Percentiles rank a stretch among this genome's conserved stretches.
phyloP scores from a whole-genome alignment of 805 yeast genomes.

The Middelhovenomyces tepae region DNA sequence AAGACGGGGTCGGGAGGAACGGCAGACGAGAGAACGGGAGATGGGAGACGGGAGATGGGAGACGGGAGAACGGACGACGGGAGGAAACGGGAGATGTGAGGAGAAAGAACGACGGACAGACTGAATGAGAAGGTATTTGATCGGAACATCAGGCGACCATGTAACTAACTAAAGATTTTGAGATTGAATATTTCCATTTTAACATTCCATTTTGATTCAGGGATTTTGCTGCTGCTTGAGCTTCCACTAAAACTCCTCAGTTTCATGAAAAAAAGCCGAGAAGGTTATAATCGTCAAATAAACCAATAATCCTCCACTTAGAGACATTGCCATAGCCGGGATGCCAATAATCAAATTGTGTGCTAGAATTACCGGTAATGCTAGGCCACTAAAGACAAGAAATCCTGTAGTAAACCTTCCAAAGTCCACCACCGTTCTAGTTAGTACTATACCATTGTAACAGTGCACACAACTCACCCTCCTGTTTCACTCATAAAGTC shows the following conservation, averaged over 20 bases:
- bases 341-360: slow-evolving; percentile 66
- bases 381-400: slow-evolving; percentile 64
- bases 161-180: too few relatives aligned
- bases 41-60: too few relatives aligned
- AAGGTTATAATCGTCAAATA: slow-evolving; percentile 79
- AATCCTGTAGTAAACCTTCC: slow-evolving; percentile 76
- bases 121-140: too few relatives aligned
- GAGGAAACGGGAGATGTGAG: too few relatives aligned
- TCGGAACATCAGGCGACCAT: too few relatives aligned
- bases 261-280: slow-evolving; percentile 63
- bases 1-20: too few relatives aligned
- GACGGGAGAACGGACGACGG: too few relatives aligned
- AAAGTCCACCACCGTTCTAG: slow-evolving; percentile 52
- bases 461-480: slow-evolving; percentile 23
- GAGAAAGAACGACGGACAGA: too few relatives aligned
- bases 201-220: too few relatives aligned
- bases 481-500: slow-evolving; percentile 56
- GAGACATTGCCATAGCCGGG: slow-evolving; percentile 67
- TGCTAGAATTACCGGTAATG: slow-evolving; percentile 65
- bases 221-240: too few relatives aligned
- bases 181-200: too few relatives aligned
- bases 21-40: too few relatives aligned
- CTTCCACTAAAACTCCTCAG: slow-evolving; percentile 34
- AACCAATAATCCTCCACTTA: slow-evolving; percentile 75
- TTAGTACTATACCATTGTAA: slow-evolving; percentile 7